These are phyloP conservation scores for Macaranga tanarius DNA, from an alignment of 441 rosid genomes.

Conservation along the genomic window DNA sequence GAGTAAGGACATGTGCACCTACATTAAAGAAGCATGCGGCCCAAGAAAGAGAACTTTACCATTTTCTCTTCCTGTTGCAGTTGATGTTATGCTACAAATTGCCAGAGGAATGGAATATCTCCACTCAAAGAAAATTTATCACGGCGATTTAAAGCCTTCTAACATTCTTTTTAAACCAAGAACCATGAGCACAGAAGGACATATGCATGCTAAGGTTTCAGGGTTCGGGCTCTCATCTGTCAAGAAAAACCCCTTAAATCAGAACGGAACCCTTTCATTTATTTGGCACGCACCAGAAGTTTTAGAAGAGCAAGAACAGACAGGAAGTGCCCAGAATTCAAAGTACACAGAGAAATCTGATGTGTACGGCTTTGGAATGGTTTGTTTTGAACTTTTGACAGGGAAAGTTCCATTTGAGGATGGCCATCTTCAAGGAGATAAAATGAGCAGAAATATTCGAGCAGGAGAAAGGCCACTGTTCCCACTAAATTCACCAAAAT, in stretches of 20 bases:
- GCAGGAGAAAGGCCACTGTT: constrained; percentile 92
- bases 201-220: constrained; percentile 65
- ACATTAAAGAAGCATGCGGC: constrained; percentile 77
- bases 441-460: constrained; percentile 68
- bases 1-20: constrained; percentile 64
- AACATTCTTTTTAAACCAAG: constrained; percentile 65
- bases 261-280: constrained; percentile 40
- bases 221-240: constrained; percentile 69
- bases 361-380: constrained; percentile 91
- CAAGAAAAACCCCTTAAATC: constrained; percentile 38
- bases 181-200: constrained; percentile 52
- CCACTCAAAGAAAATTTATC: constrained; percentile 60
- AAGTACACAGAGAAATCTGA: constrained; percentile 76
- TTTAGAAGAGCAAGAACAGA: constrained; percentile 58
- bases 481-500: constrained; percentile 71
- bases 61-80: constrained; percentile 63
- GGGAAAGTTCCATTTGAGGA: constrained; percentile 96
- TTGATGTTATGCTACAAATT: constrained; percentile 88
- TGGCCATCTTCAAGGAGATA: constrained; percentile 88
- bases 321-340: constrained; percentile 28
- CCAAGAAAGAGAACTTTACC: constrained; percentile 53
- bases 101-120: constrained; percentile 97
- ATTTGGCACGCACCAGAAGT: constrained; percentile 94
- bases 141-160: constrained; percentile 74
- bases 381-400: constrained; percentile 75